Percentiles rank a stretch among this genome's conserved stretches.
These are phyloP conservation scores for Aplosporella prunicola DNA, from an alignment of 2,329 filamentous ascomycete species.

Conservation along the genomic window DNA sequence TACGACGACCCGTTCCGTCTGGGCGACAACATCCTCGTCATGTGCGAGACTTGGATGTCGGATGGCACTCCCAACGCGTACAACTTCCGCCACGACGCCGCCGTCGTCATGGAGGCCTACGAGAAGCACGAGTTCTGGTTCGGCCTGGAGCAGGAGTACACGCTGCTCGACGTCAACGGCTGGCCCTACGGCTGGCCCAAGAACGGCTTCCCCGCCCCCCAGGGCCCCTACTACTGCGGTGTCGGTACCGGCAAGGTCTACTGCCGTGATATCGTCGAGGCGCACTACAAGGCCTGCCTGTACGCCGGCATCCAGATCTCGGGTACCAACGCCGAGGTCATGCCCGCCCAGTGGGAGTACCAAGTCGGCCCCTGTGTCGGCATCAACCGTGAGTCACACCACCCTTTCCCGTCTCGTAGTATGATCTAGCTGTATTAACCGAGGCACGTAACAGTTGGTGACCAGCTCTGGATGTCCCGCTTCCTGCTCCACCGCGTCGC, in stretches of 20 bases:
- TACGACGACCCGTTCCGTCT: constrained; percentile 88
- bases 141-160: constrained; percentile 97
- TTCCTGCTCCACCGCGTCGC: constrained; percentile 85
- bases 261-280: constrained; percentile 95
- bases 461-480: constrained; percentile 90
- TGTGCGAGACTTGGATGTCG: constrained; percentile 87
- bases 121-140: constrained; percentile 86
- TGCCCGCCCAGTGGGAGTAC: constrained; percentile 97
- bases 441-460: constrained; percentile 69
- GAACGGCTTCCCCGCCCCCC: constrained; percentile 81
- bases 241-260: constrained; percentile 95
- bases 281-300: constrained; percentile 83
- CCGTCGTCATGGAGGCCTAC: constrained; percentile 82
- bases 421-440: constrained; percentile 14
- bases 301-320: constrained; percentile 89
- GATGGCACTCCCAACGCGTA: constrained; percentile 96
- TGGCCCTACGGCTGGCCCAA: constrained; percentile 89
- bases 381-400: constrained; percentile 63
- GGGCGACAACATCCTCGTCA: constrained; percentile 85
- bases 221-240: constrained; percentile 97
- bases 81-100: constrained; percentile 92
- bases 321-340: constrained; percentile 97
- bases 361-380: constrained; percentile 86
- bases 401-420: constrained; percentile 1
- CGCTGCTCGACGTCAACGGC: constrained; percentile 73